These are phyloP conservation scores for Picochlorum sp. DNA, from an alignment of 139 green algal species.

Conservation along the genomic window DNA sequence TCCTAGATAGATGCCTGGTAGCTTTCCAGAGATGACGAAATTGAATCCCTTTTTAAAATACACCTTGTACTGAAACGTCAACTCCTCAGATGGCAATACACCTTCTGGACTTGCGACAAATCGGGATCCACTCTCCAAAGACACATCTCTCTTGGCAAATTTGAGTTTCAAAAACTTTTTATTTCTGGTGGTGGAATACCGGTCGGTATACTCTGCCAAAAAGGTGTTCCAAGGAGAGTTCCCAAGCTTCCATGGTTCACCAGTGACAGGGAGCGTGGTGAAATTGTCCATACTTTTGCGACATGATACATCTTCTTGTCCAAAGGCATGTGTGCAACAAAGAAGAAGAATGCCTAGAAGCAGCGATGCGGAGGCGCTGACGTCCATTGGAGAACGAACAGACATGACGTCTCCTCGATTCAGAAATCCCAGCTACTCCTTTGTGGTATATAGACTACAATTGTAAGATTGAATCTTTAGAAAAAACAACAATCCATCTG, in stretches of 20 bases:
- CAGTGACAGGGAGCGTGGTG: not conserved
- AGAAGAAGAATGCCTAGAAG: no score
- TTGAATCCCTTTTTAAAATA: constrained; percentile 3
- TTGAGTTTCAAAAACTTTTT: constrained; percentile 1
- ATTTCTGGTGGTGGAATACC: constrained; percentile 1
- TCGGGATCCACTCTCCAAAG: not conserved
- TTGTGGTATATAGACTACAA: no score
- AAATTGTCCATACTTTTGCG: not conserved
- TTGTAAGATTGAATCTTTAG: no score
- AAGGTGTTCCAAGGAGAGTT: not conserved
- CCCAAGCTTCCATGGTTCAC: not conserved
- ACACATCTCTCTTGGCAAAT: not conserved
- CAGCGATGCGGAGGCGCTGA: no score
- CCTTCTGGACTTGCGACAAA: not conserved
- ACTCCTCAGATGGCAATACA: not conserved
- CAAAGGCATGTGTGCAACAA: not conserved
- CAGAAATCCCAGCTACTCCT: no score
- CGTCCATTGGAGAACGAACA: no score
- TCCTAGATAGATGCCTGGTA: constrained; percentile 1
- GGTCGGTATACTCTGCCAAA: not conserved
- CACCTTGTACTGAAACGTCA: constrained; percentile 3
- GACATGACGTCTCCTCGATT: no score
- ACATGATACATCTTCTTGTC: not conserved
- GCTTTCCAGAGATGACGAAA: constrained; percentile 2
- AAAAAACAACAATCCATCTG: no score